Evolutionary conservation across 2,329 filamentous ascomycete species (phyloP).

Genomic region (Cryoendolithus antarcticus): DNA sequence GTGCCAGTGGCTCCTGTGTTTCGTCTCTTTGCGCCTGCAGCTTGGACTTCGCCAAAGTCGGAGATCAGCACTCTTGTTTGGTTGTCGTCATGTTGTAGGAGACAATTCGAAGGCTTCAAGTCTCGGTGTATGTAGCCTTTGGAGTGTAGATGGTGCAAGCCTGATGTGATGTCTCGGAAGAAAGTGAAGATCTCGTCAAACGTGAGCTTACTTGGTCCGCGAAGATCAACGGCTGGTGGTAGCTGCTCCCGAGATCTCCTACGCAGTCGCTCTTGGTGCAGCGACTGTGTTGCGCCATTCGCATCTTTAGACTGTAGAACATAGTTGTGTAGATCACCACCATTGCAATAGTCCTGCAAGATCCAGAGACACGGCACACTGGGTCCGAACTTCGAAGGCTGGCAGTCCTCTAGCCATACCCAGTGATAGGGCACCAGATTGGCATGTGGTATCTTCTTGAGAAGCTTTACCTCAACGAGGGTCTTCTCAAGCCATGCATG

Average conservation of each 20-base stretch:
- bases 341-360: slow-evolving; percentile 93
- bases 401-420: slow-evolving; percentile 88
- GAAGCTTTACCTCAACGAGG: slow-evolving; percentile 79
- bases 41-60: slow-evolving; percentile 94
- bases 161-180: slow-evolving; percentile 89
- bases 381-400: slow-evolving; percentile 72
- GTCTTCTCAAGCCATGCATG: slow-evolving; percentile 94
- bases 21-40: slow-evolving; percentile 65
- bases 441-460: slow-evolving; percentile 83
- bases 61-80: slow-evolving; percentile 76
- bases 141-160: slow-evolving; percentile 75
- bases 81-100: slow-evolving; percentile 60
- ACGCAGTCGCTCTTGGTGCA: slow-evolving; percentile 70
- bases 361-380: slow-evolving; percentile 93
- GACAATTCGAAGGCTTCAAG: slow-evolving; percentile 89
- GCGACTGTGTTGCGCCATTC: slow-evolving; percentile 55
- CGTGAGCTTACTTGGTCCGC: slow-evolving; percentile 43
- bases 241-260: slow-evolving; percentile 66
- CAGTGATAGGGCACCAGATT: slow-evolving; percentile 95
- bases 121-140: slow-evolving; percentile 94
- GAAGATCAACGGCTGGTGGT: slow-evolving; percentile 47
- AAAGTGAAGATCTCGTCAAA: slow-evolving; percentile 95
- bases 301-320: slow-evolving; percentile 63
- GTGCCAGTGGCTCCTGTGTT: slow-evolving; percentile 91
- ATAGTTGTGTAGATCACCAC: slow-evolving; percentile 79